Evolutionary conservation across 345 rosid species (phyloP).

Genomic region (Turritis glabra): DNA sequence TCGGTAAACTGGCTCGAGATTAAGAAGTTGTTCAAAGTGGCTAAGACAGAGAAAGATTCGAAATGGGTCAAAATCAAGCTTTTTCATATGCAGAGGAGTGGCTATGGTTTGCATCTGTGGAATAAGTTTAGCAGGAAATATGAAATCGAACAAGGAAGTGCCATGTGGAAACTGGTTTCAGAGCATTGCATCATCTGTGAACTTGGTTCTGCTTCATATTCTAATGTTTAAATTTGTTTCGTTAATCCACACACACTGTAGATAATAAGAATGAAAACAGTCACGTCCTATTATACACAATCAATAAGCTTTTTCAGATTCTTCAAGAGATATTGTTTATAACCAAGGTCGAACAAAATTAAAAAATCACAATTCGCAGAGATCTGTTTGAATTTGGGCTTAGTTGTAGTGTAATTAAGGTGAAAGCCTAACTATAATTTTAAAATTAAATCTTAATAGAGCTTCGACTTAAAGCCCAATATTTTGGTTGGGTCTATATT

Average conservation of each 20-base stretch:
- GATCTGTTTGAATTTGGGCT: no score
- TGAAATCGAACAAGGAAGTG: conserved; percentile 49
- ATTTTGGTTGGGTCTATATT: not conserved
- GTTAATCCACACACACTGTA: not conserved
- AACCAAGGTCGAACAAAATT: no score
- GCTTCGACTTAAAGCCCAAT: not conserved
- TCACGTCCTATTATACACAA: not conserved
- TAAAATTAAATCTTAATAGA: no score
- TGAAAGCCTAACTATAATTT: no score
- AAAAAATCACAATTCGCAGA: no score
- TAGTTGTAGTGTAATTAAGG: no score
- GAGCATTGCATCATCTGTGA: conserved; percentile 45
- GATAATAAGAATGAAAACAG: not conserved
- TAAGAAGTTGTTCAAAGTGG: conserved; percentile 50
- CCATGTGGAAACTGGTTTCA: conserved; percentile 41
- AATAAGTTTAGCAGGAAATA: conserved; percentile 45
- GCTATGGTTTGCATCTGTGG: conserved; percentile 71
- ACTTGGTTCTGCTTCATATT: not conserved
- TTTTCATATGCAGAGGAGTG: conserved; percentile 46
- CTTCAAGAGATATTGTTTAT: no score
- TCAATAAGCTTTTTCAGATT: no score
- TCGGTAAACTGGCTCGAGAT: conserved; percentile 67
- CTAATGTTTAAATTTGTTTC: not conserved
- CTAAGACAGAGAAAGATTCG: conserved; percentile 37
- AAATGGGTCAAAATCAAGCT: conserved; percentile 59